Conservation (phyloP, 768 basidiomycete genomes). For the Serpula lacrymans region DNA sequence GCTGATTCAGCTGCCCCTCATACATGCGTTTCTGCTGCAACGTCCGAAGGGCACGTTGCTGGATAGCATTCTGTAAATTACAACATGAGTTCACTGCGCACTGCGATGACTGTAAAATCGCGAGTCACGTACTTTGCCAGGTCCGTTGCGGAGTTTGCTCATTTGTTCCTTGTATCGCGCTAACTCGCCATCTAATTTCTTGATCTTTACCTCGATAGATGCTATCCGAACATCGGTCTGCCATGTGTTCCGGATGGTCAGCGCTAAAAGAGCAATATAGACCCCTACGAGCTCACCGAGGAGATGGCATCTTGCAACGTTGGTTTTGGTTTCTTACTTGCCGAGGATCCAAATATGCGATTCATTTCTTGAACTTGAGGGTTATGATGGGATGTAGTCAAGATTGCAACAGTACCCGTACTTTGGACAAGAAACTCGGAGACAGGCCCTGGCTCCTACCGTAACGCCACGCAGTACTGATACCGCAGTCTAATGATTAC, state of each 20-base stretch:
- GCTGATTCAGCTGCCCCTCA: conserved; percentile 85
- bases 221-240: conserved; percentile 87
- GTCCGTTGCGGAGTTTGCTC: conserved; percentile 88
- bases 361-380: too few relatives aligned
- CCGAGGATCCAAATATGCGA: conserved; percentile 75
- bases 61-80: conserved; percentile 70
- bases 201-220: conserved; percentile 93
- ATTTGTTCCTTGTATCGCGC: conserved; percentile 93
- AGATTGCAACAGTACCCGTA: too few relatives aligned
- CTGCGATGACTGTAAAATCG: conserved; percentile 1
- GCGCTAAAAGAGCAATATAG: background rate
- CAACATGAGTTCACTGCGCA: conserved; percentile 1
- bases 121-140: conserved; percentile 73
- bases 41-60: conserved; percentile 89
- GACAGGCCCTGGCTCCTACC: too few relatives aligned
- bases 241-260: background rate
- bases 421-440: too few relatives aligned
- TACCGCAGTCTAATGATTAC: too few relatives aligned
- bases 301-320: conserved; percentile 90
- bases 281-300: conserved; percentile 50
- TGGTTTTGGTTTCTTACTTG: conserved; percentile 81
- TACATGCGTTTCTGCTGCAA: conserved; percentile 97
- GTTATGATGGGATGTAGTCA: too few relatives aligned
- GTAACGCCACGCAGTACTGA: too few relatives aligned
- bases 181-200: conserved; percentile 94